A percentile compares a stretch with the other conserved stretches of the same genome.
Conservation (phyloP, 2,329 filamentous ascomycete species). For the Tolypocladium ophioglossoides region DNA sequence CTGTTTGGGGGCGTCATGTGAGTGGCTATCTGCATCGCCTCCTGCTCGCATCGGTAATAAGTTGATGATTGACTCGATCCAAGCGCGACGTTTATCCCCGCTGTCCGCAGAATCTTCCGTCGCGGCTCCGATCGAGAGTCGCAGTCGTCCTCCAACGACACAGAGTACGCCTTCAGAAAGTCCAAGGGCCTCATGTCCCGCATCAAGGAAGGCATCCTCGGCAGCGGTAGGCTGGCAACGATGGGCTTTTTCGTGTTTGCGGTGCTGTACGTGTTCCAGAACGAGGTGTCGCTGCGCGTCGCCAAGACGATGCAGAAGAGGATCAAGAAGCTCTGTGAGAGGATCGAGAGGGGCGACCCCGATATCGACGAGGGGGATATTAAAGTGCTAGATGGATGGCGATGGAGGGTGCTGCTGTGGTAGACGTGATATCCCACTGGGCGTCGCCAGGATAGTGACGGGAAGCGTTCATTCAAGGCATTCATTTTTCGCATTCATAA, state of each 20-base stretch:
- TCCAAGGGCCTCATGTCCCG: slow-evolving; percentile 39
- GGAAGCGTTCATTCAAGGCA: too few relatives aligned
- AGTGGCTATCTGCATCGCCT: slow-evolving; percentile 15
- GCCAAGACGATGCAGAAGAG: slow-evolving; percentile 40
- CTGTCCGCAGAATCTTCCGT: slow-evolving; percentile 40
- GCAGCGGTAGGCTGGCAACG: slow-evolving; percentile 34
- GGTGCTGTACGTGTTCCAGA: slow-evolving; percentile 47
- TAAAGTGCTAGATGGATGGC: slow-evolving; percentile 40
- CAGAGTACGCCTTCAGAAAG: slow-evolving; percentile 45
- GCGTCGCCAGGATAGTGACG: background rate
- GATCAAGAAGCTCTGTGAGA: slow-evolving; percentile 34
- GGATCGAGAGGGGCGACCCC: slow-evolving; percentile 36
- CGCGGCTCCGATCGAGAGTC: slow-evolving; percentile 27
- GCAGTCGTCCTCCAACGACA: slow-evolving; percentile 33
- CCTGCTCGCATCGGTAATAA: too few relatives aligned
- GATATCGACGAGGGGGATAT: slow-evolving; percentile 38
- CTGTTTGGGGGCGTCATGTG: slow-evolving; percentile 40
- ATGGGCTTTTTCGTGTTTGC: slow-evolving; percentile 45
- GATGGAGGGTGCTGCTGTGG: slow-evolving; percentile 39
- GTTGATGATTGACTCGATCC: too few relatives aligned
- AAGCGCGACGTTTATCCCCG: slow-evolving; percentile 41
- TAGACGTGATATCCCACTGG: too few relatives aligned
- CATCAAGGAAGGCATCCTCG: slow-evolving; percentile 34
- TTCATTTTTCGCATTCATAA: background rate
- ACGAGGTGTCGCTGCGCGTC: slow-evolving; percentile 45